Percentiles rank a stretch among this genome's conserved stretches.
phyloP scores from a whole-genome alignment of 1,284 basidiomycete genomes.

The Moesziomyces sp. region DNA sequence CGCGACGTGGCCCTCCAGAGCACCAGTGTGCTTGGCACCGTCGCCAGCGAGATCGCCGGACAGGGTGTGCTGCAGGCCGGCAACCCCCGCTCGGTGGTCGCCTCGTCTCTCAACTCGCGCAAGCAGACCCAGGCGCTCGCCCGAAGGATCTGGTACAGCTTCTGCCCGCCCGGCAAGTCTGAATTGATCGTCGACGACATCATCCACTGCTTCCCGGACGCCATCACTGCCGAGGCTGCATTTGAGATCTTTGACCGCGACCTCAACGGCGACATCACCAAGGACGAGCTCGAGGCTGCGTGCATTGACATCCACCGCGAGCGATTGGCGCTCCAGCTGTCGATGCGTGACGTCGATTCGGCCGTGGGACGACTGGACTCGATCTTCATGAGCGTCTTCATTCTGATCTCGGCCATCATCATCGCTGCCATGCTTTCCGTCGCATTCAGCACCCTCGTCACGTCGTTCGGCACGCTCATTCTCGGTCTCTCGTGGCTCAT shows the following conservation, averaged over 20 bases:
- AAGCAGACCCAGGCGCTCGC: constrained; percentile 88
- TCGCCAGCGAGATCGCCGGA: constrained; percentile 73
- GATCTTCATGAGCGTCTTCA: constrained; percentile 71
- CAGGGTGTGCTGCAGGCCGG: constrained; percentile 75
- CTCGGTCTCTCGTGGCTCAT: constrained; percentile 91
- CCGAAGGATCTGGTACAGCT: constrained; percentile 86
- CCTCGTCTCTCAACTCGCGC: constrained; percentile 45
- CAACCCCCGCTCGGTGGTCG: constrained; percentile 52
- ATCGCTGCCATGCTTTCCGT: constrained; percentile 72
- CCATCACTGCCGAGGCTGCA: constrained; percentile 66
- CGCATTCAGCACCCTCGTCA: constrained; percentile 78
- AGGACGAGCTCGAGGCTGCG: constrained; percentile 81
- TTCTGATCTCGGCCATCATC: constrained; percentile 78
- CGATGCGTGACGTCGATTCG: constrained; percentile 89
- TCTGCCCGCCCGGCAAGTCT: constrained; percentile 71
- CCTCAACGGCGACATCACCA: constrained; percentile 79
- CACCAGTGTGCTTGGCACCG: constrained; percentile 68
- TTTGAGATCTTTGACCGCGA: constrained; percentile 87
- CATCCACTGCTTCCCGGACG: constrained; percentile 75
- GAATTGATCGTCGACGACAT: constrained; percentile 78
- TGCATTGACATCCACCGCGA: constrained; percentile 85
- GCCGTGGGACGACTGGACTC: constrained; percentile 73
- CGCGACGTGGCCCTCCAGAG: constrained; percentile 69
- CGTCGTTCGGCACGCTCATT: constrained; percentile 82
- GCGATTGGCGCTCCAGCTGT: constrained; percentile 82